These are phyloP conservation scores for Trypanosoma scelopori DNA, from an alignment of 208 protist species.

Conservation along the genomic window DNA sequence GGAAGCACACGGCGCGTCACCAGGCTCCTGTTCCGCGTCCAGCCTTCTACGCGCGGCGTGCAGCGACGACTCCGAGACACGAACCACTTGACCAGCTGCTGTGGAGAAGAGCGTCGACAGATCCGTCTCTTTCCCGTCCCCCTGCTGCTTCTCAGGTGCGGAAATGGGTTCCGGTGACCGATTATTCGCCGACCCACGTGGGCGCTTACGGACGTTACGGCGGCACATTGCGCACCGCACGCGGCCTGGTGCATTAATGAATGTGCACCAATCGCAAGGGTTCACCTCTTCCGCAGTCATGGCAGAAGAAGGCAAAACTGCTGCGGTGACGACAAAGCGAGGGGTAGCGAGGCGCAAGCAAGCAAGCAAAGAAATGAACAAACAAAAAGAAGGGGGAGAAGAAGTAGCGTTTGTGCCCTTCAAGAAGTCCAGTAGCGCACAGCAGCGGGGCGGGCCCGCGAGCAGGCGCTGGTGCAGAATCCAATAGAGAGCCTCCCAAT, in stretches of 20 bases:
- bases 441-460: background rate
- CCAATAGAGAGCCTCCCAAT: too few relatives aligned
- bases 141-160: background rate
- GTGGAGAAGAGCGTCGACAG: slow-evolving; percentile 45
- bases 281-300: slow-evolving; percentile 4
- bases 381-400: background rate
- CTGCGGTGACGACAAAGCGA: background rate
- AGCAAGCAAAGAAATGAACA: too few relatives aligned
- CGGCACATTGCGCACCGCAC: slow-evolving; percentile 62
- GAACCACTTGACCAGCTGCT: slow-evolving; percentile 31
- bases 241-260: slow-evolving; percentile 41
- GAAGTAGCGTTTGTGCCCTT: too few relatives aligned
- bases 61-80: slow-evolving; percentile 30
- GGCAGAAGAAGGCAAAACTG: background rate
- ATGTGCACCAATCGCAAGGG: slow-evolving; percentile 65
- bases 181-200: background rate
- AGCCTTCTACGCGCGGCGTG: slow-evolving; percentile 16
- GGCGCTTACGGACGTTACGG: slow-evolving; percentile 33
- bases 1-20: background rate
- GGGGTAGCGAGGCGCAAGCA: background rate
- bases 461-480: too few relatives aligned
- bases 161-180: background rate
- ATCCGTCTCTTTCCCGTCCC: background rate
- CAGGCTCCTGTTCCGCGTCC: background rate
- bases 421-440: too few relatives aligned